A percentile compares a stretch with the other conserved stretches of the same genome.
phyloP scores from a whole-genome alignment of 2,329 filamentous ascomycete species.

The Chalaropsis thielavioides region DNA sequence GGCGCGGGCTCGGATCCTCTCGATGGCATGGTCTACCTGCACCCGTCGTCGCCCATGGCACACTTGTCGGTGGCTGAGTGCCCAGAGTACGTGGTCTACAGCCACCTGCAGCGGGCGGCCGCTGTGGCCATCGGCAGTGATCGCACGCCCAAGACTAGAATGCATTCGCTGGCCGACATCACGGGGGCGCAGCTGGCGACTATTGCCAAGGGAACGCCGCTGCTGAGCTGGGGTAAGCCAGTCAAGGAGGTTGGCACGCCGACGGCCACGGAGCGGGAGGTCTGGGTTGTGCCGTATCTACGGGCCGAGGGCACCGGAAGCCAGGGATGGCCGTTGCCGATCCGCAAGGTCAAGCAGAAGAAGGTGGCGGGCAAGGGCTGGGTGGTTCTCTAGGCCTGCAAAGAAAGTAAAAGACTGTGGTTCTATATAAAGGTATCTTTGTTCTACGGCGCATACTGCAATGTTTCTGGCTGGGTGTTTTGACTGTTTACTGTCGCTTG shows the following conservation, averaged over 20 bases:
- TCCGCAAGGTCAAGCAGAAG: conserved; percentile 70
- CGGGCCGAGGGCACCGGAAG: conserved; percentile 51
- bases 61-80: conserved; percentile 55
- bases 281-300: conserved; percentile 69
- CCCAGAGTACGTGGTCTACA: conserved; percentile 78
- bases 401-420: neutral
- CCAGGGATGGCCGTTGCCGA: conserved; percentile 70
- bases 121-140: conserved; percentile 29
- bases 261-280: conserved; percentile 43
- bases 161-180: conserved; percentile 75
- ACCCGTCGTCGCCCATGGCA: conserved; percentile 70
- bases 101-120: conserved; percentile 59
- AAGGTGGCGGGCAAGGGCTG: conserved; percentile 60
- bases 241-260: conserved; percentile 59
- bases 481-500: neutral
- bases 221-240: conserved; percentile 77
- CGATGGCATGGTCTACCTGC: conserved; percentile 60
- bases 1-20: neutral
- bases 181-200: conserved; percentile 60
- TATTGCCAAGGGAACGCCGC: conserved; percentile 69
- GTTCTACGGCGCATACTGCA: neutral
- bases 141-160: conserved; percentile 58
- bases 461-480: neutral
- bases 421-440: neutral
- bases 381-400: conserved; percentile 43